These are phyloP conservation scores for Schwanniomyces occidentalis DNA, from an alignment of 805 yeast species.

Conservation along the genomic window DNA sequence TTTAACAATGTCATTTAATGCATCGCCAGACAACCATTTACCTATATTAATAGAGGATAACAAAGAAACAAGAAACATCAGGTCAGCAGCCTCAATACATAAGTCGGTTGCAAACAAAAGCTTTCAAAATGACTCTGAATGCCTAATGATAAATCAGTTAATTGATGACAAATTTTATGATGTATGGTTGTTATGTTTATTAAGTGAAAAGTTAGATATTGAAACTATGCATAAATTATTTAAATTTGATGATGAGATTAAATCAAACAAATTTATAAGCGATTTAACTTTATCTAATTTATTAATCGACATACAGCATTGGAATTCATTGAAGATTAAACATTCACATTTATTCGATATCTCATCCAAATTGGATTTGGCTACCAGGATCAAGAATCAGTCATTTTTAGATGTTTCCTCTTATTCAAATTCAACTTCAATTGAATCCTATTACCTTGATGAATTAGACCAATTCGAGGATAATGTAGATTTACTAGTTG, in stretches of 20 bases:
- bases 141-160: constrained; percentile 37
- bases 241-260: constrained; percentile 10
- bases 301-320: constrained; percentile 19
- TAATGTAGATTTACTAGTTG: constrained; percentile 12
- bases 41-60: constrained; percentile 60
- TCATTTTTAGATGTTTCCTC: not conserved
- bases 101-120: constrained; percentile 3
- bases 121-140: constrained; percentile 5
- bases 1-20: constrained; percentile 47
- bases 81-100: constrained; percentile 12
- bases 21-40: constrained; percentile 49
- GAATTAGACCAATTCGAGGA: constrained; percentile 12
- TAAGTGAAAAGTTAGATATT: constrained; percentile 15
- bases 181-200: constrained; percentile 43
- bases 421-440: not conserved
- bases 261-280: not conserved
- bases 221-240: constrained; percentile 13
- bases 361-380: not conserved
- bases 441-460: constrained; percentile 1
- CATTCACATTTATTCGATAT: constrained; percentile 24
- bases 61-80: constrained; percentile 29
- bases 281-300: constrained; percentile 14
- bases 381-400: not conserved
- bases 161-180: constrained; percentile 52
- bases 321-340: constrained; percentile 28